Evolutionary conservation across 306 rosid genomes (phyloP), one percentile per base, ranked within the genome.

Genomic region (Castanea crenata): DNA sequence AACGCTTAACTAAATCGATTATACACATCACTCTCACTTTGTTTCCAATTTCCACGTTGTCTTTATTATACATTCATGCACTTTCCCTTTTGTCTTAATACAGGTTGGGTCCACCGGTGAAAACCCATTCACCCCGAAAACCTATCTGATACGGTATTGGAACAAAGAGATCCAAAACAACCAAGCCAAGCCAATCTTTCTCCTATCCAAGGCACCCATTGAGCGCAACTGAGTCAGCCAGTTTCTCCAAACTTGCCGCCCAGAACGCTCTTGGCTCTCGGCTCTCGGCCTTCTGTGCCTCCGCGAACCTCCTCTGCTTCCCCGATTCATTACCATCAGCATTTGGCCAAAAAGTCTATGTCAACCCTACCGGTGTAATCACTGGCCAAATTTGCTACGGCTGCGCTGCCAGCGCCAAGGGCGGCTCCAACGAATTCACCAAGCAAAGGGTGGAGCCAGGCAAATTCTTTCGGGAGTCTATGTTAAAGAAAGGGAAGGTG

Each of bases 231-330:
- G 90, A 88, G 31, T 78, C 97, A 0, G 97, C 97, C 0, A 70
- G 82, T 12, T 91, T 91, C 25, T 80, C 89, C 0, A 96, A 90
- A 25, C 91, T 96, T 9, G 97, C 94, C 1, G 71, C 91, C 18
- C 67, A 86, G 12, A 77, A 81, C 57, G 74, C 82, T 0, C 90
- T 96, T 9, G 75, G 91, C 70, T 77, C 94, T 7, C 91, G 83
- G 65, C 80, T 93, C 12, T 91, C 92, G 14, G 91, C 89, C 71
- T 90, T 96, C 76, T 96, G 98, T 83, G 57, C 98, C 69, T 61
- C 98, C 4, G 98, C 98, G 0, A 76, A 90, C 0, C 93, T 93
- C n/a, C 97, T 96, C 81, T 96, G 99, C 61, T 74, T 93, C 55
- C 89, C 92, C 18, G 90, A 90, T 51, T 69, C 91, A 55, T 35